phyloP scores from a whole-genome alignment of 2,329 filamentous ascomycete genomes.

The Corynespora cassiicola region DNA sequence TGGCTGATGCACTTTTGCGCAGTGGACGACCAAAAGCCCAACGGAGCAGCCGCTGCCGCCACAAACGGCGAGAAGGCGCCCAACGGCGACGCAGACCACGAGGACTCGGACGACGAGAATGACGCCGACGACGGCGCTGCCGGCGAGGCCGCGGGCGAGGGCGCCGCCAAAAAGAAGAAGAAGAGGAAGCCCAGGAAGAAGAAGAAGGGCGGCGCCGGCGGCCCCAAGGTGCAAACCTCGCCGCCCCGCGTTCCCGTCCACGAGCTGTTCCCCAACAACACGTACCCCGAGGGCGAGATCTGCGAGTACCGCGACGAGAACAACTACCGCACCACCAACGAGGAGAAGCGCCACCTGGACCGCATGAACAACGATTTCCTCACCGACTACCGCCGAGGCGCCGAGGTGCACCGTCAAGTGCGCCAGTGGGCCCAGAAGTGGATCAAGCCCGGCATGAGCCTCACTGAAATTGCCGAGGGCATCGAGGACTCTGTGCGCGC shows the following conservation, averaged over 20 bases:
- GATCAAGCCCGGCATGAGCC: slow-evolving; percentile 79
- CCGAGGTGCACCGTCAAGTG: slow-evolving; percentile 89
- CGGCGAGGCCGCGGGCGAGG: slow-evolving; percentile 41
- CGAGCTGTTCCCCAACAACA: slow-evolving; percentile 73
- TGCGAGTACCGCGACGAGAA: slow-evolving; percentile 81
- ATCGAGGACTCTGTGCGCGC: slow-evolving; percentile 84
- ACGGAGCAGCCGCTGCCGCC: slow-evolving; percentile 33
- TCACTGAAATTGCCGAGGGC: slow-evolving; percentile 85
- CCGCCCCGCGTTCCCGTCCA: slow-evolving; percentile 78
- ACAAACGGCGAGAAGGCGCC: slow-evolving; percentile 45
- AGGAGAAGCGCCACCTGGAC: slow-evolving; percentile 84
- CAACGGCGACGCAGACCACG: slow-evolving; percentile 57
- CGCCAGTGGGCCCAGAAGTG: slow-evolving; percentile 81
- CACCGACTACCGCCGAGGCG: slow-evolving; percentile 79
- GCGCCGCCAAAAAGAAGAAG: slow-evolving; percentile 76
- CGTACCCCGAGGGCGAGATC: slow-evolving; percentile 80
- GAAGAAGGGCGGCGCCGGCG: slow-evolving; percentile 47
- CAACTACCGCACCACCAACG: slow-evolving; percentile 77
- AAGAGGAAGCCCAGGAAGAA: slow-evolving; percentile 77
- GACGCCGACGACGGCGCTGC: slow-evolving; percentile 55
- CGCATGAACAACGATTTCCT: slow-evolving; percentile 82
- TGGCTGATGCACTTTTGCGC: slow-evolving; percentile 12
- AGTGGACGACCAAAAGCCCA: slow-evolving; percentile 47
- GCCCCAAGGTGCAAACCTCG: slow-evolving; percentile 73
- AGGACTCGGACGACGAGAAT: slow-evolving; percentile 63